Evolutionary conservation across 202 grass and related monocot genomes (phyloP).

Genomic region (Alloteropsis angusta): DNA sequence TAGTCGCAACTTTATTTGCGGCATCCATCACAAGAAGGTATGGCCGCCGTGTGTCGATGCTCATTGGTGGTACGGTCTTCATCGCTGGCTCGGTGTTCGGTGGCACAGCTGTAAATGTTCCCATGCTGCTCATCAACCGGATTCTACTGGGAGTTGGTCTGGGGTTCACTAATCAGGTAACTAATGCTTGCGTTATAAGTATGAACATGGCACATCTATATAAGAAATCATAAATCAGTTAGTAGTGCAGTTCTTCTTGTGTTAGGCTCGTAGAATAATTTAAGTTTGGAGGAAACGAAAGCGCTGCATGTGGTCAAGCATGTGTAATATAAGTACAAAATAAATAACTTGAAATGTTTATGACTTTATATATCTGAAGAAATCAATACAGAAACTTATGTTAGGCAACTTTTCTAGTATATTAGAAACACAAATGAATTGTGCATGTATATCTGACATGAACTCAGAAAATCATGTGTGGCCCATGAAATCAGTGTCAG

Average conservation of each 20-base stretch:
- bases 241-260: not conserved
- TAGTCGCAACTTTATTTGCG: conserved; percentile 53
- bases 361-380: not conserved
- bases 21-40: conserved; percentile 49
- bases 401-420: not conserved
- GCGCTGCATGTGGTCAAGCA: not conserved
- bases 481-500: not conserved
- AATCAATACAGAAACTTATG: not conserved
- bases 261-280: not conserved
- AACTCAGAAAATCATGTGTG: not conserved
- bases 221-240: not conserved
- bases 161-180: conserved; percentile 85
- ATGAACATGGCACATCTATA: not conserved
- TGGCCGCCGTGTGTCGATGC: conserved; percentile 70
- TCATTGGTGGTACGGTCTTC: conserved; percentile 62
- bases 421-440: not conserved
- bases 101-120: conserved; percentile 45
- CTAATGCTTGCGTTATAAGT: not conserved
- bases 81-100: conserved; percentile 49
- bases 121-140: conserved; percentile 67
- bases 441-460: not conserved
- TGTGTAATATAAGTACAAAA: not conserved
- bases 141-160: conserved; percentile 68
- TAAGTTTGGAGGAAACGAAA: not conserved
- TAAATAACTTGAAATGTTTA: not conserved